phyloP scores from a whole-genome alignment of 1,284 basidiomycete genomes.

The Trichosporon faecale region DNA sequence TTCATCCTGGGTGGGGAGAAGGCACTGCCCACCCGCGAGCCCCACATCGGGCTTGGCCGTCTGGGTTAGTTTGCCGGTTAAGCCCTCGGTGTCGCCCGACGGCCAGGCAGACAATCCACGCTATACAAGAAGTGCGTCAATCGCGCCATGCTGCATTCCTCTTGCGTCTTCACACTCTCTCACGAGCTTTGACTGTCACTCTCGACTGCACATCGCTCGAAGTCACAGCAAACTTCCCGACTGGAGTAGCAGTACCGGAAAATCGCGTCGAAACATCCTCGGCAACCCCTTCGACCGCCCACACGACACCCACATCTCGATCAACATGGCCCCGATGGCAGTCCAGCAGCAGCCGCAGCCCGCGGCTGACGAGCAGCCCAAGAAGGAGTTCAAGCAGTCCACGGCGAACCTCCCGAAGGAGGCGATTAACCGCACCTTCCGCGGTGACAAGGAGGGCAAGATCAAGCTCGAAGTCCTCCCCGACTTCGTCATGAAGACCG shows the following conservation, averaged over 20 bases:
- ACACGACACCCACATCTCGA: not conserved
- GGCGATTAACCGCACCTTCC: conserved; percentile 36
- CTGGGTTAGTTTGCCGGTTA: not conserved
- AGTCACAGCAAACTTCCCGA: not conserved
- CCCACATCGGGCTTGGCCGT: not conserved
- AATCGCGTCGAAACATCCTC: not conserved
- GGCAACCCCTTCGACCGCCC: too few species aligned
- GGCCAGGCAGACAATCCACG: not conserved
- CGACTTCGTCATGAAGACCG: conserved; percentile 31
- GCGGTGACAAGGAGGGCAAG: conserved; percentile 40
- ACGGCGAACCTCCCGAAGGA: conserved; percentile 29
- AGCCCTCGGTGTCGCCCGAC: not conserved
- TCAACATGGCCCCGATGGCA: conserved; percentile 13
- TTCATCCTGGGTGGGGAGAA: not conserved
- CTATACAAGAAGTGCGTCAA: not conserved
- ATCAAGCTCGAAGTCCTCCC: conserved; percentile 33
- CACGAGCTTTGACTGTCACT: not conserved
- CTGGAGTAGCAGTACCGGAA: too few species aligned
- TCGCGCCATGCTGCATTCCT: not conserved
- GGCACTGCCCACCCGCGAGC: not conserved
- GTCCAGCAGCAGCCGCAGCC: not conserved
- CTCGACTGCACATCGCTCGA: not conserved
- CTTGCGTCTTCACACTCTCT: not conserved
- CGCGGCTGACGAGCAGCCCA: not conserved
- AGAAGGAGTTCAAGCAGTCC: conserved; percentile 24